Base-by-base conservation (phyloP, 345 rosid genomes). In the Sonneratia caseolaris region DNA sequence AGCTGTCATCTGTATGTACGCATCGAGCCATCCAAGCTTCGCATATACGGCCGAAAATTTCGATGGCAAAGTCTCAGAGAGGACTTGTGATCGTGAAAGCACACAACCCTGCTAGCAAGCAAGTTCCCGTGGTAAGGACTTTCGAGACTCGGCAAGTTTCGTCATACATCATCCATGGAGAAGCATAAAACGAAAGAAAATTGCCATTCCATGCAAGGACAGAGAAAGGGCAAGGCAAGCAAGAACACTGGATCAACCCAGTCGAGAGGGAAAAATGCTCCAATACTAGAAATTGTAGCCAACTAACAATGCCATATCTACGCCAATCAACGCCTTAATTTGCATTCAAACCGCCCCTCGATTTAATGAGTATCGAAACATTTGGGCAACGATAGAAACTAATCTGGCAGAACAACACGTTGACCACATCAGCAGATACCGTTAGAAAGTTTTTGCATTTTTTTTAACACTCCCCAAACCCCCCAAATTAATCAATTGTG, bases 331-430 rank as follows among this genome's bases (percentile, higher is more conserved):
- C 38, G 66, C 66, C 66, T 62, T 37, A 27, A 22, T 36, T 36
- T 14, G 43, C 27, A 69, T 32, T 27, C 61, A 69, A 36, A 9
- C 18, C 12, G 36, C 70, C 70, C 64, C 42, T 64, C 53, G 9
- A 49, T 79, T 70, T 77, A 27, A 73, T 70, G 66, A 27, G 66
- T 27, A 62, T 62, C 19, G 27, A 35, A 62, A 27, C 32, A 27
- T 57, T 57, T 62, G 66, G 37, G 66, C 19, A 62, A 62, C 66
- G 10, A 27, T 13, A 32, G 19, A 35, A 62, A 11, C 66, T 62
- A 15, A 62, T 62, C 66, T 32, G 66, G 66, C 32, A 62, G 37
- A 62, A 32, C 11, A 62, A 62, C 27, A 62, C 37, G 32, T 5
- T 27, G 36, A 61, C 66, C 66, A 61, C 27, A 61, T 32, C 66